Evolutionary conservation across 805 yeast species (phyloP), one percentile per base, ranked within the genome.

Genomic region (Ogataea naganishii): DNA sequence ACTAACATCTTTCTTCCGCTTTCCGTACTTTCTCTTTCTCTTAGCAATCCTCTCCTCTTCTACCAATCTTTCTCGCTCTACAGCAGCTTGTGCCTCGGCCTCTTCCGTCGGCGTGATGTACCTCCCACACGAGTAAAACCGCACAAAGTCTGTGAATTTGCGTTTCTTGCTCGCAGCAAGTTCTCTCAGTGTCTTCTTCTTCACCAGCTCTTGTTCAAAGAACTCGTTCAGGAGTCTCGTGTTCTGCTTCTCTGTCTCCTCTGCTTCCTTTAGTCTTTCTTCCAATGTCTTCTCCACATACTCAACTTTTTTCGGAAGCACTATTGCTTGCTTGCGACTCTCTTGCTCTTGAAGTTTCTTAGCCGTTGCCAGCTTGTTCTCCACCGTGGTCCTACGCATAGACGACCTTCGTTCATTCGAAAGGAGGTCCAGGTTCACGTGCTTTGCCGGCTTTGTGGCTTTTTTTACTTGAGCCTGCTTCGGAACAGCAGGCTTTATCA

Each of bases 211-310:
- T 47, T 83, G 89, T 44, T 88, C 94, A 43, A 79, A 73, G 48
- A 82, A 92, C 44, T 70, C 64, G 38, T 80, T 75, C 40, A 92
- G 60, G 3, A 96, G 80, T 17, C 72, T 61, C 3, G 75, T 59
- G 51, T 92, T 92, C 25, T 70, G 67, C 47, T 69, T 66, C 54
- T 92, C 98, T 0, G 96, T 92, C 42, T 78, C 80, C 26, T 76
- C 61, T 1, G 98, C 97, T 50, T 85, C 92, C n/a, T 69, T 78
- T 26, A 81, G 53, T 23, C 79, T 60, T 46, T 81, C 84, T 35
- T 73, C 85, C 42, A 80, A 80, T 0, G 92, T 80, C 46, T 75
- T 58, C 33, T 63, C 61, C 12, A 62, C 58, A 29, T 41, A 44
- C 49, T 43, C 58, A 58, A 49, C 63, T 54, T 39, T 48, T 17